Percentiles rank a stretch among this genome's conserved stretches.
phyloP scores from a whole-genome alignment of 164 flowering plant species.

The Cinnamomum micranthum region DNA sequence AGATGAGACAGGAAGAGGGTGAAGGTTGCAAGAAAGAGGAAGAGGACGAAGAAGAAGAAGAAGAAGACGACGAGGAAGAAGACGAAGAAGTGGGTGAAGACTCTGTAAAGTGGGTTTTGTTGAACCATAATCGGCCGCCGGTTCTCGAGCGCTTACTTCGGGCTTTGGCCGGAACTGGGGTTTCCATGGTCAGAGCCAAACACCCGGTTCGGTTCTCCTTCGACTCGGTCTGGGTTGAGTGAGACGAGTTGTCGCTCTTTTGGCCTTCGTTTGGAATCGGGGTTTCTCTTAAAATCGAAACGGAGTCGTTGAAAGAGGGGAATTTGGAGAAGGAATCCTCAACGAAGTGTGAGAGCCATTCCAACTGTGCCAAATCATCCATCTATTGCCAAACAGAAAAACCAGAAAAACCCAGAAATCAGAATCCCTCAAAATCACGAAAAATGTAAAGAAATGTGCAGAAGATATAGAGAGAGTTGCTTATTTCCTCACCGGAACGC shows the following conservation, averaged over 20 bases:
- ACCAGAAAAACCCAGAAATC: background rate
- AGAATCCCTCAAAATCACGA: background rate
- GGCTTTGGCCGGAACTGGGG: slow-evolving; percentile 41
- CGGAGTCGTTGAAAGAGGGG: slow-evolving; percentile 23
- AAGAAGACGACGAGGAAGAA: slow-evolving; percentile 28
- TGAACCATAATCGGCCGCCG: slow-evolving; percentile 30
- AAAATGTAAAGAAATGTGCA: background rate
- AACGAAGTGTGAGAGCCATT: slow-evolving; percentile 73
- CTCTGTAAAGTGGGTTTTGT: slow-evolving; percentile 21
- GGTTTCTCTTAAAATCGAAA: background rate
- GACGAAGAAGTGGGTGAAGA: slow-evolving; percentile 35
- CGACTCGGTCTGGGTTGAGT: slow-evolving; percentile 12
- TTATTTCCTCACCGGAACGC: slow-evolving; percentile 48
- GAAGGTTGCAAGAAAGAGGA: slow-evolving; percentile 14
- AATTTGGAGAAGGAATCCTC: slow-evolving; percentile 62
- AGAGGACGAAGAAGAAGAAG: slow-evolving; percentile 11
- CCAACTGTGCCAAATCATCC: slow-evolving; percentile 64
- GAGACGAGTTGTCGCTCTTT: slow-evolving; percentile 18
- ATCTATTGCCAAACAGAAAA: slow-evolving; percentile 24
- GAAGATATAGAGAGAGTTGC: background rate
- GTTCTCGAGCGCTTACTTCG: slow-evolving; percentile 52
- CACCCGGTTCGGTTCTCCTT: background rate
- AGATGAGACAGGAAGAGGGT: slow-evolving; percentile 11
- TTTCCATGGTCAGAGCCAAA: slow-evolving; percentile 11
- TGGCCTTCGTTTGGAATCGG: slow-evolving; percentile 1